Conservation (phyloP, 2,329 filamentous ascomycete species). For the Colletotrichum paranaense region DNA sequence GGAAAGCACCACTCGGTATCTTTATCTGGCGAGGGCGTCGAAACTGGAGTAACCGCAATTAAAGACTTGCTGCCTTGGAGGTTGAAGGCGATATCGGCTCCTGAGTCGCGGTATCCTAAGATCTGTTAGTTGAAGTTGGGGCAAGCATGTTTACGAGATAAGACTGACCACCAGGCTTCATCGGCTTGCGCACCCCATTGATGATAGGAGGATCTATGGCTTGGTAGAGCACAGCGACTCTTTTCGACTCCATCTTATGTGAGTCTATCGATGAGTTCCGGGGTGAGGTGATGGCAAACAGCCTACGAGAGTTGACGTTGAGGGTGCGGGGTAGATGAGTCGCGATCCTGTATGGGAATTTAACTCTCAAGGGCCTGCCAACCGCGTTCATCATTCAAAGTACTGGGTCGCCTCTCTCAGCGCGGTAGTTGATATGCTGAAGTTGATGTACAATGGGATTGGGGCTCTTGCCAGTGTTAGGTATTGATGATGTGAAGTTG, state of each 20-base stretch:
- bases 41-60: constrained; percentile 45
- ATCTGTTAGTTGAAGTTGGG: not conserved
- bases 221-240: constrained; percentile 59
- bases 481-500: not conserved
- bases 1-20: constrained; percentile 54
- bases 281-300: not conserved
- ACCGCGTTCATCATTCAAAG: not conserved
- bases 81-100: constrained; percentile 59
- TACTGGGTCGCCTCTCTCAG: too few species aligned
- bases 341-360: too few species aligned
- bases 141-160: too few species aligned
- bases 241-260: not conserved
- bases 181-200: constrained; percentile 59
- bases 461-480: not conserved
- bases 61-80: constrained; percentile 44
- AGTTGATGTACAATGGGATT: not conserved
- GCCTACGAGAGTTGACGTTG: too few species aligned
- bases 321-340: not conserved
- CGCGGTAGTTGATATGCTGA: too few species aligned
- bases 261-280: not conserved
- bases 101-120: constrained; percentile 59
- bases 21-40: constrained; percentile 42
- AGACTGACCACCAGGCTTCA: constrained; percentile 56
- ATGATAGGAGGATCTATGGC: constrained; percentile 58
- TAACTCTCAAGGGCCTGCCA: too few species aligned